phyloP scores from a whole-genome alignment of 1,284 basidiomycete species.

The Heterobasidion occidentale region DNA sequence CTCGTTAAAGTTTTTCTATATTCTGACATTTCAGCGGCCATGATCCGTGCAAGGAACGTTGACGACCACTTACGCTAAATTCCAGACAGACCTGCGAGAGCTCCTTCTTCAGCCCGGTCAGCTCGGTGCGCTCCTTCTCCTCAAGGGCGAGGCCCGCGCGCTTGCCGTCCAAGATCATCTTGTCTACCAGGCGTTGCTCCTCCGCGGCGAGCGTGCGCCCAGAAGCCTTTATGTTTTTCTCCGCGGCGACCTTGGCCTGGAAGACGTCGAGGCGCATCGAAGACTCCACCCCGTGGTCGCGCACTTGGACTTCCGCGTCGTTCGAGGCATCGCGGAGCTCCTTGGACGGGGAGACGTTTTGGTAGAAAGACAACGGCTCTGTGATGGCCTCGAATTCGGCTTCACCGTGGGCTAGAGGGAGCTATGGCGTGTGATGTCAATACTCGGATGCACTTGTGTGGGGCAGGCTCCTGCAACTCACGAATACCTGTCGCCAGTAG shows the following conservation, averaged over 20 bases:
- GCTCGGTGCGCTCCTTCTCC: constrained; percentile 47
- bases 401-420: constrained; percentile 51
- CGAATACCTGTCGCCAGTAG: constrained; percentile 49
- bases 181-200: constrained; percentile 65
- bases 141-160: constrained; percentile 69
- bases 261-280: constrained; percentile 76
- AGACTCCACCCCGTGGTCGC: constrained; percentile 61
- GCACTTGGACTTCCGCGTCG: constrained; percentile 58
- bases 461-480: constrained; percentile 65
- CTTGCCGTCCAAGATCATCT: constrained; percentile 70
- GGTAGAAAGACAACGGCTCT: constrained; percentile 68
- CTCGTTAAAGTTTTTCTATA: constrained; percentile 80
- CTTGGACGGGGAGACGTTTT: constrained; percentile 69
- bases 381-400: constrained; percentile 39
- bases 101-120: constrained; percentile 59
- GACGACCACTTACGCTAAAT: constrained; percentile 48
- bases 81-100: constrained; percentile 64
- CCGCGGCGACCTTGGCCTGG: constrained; percentile 59
- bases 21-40: background rate
- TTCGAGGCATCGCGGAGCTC: constrained; percentile 70
- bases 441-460: background rate
- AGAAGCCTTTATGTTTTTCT: constrained; percentile 54
- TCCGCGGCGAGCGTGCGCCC: constrained; percentile 54
- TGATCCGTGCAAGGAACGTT: background rate
- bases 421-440: constrained; percentile 21